These are phyloP conservation scores for Mallotus nudiflorus DNA, from an alignment of 345 rosid species.

Conservation along the genomic window DNA sequence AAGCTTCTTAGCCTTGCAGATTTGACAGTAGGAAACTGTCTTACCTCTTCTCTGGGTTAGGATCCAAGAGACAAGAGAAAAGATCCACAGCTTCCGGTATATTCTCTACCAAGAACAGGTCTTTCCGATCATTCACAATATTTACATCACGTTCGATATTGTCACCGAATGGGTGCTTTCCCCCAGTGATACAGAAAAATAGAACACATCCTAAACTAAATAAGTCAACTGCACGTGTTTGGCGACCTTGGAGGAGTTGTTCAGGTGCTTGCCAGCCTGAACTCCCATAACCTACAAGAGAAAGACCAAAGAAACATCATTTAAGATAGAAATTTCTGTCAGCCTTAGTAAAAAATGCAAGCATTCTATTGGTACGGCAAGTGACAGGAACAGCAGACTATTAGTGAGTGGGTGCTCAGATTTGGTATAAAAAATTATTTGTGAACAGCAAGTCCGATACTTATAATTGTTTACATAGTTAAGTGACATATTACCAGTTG, in stretches of 20 bases:
- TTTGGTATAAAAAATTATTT: neutral
- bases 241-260: constrained; percentile 82
- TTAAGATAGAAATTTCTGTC: neutral
- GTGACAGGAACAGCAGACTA: too few relatives aligned
- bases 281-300: constrained; percentile 77
- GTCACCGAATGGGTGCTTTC: constrained; percentile 81
- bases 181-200: constrained; percentile 74
- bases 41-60: constrained; percentile 82
- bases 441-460: neutral
- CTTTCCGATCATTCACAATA: constrained; percentile 63
- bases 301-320: neutral
- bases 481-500: constrained; percentile 51
- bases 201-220: constrained; percentile 91
- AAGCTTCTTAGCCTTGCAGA: neutral
- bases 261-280: constrained; percentile 99
- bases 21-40: constrained; percentile 4
- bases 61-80: constrained; percentile 56
- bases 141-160: constrained; percentile 82
- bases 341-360: neutral
- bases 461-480: neutral
- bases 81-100: constrained; percentile 83
- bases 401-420: neutral
- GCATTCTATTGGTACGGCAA: neutral
- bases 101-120: constrained; percentile 63
- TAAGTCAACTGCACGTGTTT: constrained; percentile 82